Evolutionary conservation across 352 stramenopile genomes (phyloP).

Genomic region (Pythium aquatile): DNA sequence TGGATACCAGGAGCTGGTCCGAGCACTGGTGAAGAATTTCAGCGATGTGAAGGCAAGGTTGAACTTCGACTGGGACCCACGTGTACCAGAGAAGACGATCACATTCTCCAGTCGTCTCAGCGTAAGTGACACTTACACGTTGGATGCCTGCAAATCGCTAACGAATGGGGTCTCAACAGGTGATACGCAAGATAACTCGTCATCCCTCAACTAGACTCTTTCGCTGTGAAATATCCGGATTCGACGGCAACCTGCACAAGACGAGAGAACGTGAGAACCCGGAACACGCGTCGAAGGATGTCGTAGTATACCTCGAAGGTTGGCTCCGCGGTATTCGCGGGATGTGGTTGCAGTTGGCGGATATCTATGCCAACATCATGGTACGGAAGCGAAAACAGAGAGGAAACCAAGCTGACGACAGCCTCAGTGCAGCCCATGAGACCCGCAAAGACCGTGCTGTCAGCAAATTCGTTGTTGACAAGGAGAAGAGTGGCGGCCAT

Average conservation of each 20-base stretch:
- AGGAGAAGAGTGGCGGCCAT: conserved; percentile 20
- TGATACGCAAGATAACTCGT: conserved; percentile 13
- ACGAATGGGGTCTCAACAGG: conserved; percentile 1
- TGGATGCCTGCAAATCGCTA: not conserved
- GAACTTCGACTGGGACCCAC: conserved; percentile 41
- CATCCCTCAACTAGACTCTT: conserved; percentile 16
- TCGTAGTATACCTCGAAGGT: conserved; percentile 25
- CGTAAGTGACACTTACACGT: conserved; percentile 8
- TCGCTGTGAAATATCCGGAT: conserved; percentile 36
- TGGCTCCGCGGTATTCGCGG: conserved; percentile 41
- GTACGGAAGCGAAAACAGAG: conserved; percentile 20
- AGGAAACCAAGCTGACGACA: conserved; percentile 40
- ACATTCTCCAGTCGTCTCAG: conserved; percentile 28
- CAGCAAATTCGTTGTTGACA: conserved; percentile 23
- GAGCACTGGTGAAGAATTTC: conserved; percentile 48
- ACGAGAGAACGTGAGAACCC: conserved; percentile 34
- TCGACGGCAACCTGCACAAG: conserved; percentile 35
- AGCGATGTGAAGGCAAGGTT: conserved; percentile 36
- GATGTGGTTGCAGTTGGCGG: conserved; percentile 49
- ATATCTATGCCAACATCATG: conserved; percentile 40
- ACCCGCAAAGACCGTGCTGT: conserved; percentile 43
- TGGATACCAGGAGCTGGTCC: conserved; percentile 59
- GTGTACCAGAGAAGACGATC: conserved; percentile 25
- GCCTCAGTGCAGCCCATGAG: conserved; percentile 70
- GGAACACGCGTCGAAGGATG: conserved; percentile 15